Percentiles rank a stretch among this genome's conserved stretches.
These are phyloP conservation scores for Chrysoporthe austroafricana DNA, from an alignment of 2,329 filamentous ascomycete genomes.

Conservation along the genomic window DNA sequence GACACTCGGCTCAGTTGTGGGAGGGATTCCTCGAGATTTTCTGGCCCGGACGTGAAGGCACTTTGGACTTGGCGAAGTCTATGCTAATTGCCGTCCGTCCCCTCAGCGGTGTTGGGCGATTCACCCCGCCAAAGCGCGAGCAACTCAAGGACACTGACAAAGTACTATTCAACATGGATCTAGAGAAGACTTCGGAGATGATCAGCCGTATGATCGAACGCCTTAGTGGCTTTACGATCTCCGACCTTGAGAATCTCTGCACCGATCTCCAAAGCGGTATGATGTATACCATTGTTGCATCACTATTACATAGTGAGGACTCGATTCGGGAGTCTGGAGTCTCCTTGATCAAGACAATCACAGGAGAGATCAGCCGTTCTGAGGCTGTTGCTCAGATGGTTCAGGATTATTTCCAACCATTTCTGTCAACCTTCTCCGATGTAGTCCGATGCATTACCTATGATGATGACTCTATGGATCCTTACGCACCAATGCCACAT, in stretches of 20 bases:
- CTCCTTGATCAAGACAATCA: constrained; percentile 82
- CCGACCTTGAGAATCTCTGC: constrained; percentile 72
- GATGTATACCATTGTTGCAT: constrained; percentile 74
- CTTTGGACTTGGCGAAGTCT: constrained; percentile 73
- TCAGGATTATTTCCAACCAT: constrained; percentile 47
- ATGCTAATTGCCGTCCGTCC: constrained; percentile 72
- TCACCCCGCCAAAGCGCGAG: constrained; percentile 59
- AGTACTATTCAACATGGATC: constrained; percentile 76
- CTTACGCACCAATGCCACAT: constrained; percentile 62
- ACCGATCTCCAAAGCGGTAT: constrained; percentile 61
- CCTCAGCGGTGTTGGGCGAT: constrained; percentile 76
- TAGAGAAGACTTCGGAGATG: constrained; percentile 57
- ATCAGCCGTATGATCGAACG: constrained; percentile 78
- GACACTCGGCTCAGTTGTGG: constrained; percentile 78
- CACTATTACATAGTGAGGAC: constrained; percentile 80
- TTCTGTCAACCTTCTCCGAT: constrained; percentile 49
- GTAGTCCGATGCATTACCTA: constrained; percentile 49
- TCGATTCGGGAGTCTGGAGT: constrained; percentile 79
- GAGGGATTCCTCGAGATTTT: constrained; percentile 66
- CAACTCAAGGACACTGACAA: constrained; percentile 51
- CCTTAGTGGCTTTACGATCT: constrained; percentile 73
- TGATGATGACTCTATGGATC: constrained; percentile 42
- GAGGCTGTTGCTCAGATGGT: constrained; percentile 55
- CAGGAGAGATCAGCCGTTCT: constrained; percentile 62
- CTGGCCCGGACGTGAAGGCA: constrained; percentile 52